Percentiles rank a stretch among this genome's conserved stretches.
Conservation (phyloP, 371 early-diverging fungal genomes). For the Mortierella sp. region DNA sequence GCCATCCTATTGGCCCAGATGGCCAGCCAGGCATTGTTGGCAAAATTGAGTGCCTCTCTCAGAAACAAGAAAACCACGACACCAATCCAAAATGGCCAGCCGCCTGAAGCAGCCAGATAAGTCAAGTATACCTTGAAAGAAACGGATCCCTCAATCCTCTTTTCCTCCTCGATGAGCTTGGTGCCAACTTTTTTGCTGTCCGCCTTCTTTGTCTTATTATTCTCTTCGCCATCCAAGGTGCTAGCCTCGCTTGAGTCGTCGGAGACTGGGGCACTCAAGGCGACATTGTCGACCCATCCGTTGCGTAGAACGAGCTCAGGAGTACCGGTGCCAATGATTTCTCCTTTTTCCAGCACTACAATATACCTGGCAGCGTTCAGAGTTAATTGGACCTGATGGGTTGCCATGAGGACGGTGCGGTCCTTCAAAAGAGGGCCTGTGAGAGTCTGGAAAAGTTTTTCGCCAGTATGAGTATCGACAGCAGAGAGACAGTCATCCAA, state of each 20-base stretch:
- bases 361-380: slow-evolving; percentile 72
- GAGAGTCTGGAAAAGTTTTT: slow-evolving; percentile 77
- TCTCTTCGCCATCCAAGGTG: slow-evolving; percentile 24
- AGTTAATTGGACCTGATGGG: slow-evolving; percentile 88
- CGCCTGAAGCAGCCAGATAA: slow-evolving; percentile 77
- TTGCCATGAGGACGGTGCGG: slow-evolving; percentile 87
- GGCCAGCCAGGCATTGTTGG: slow-evolving; percentile 51
- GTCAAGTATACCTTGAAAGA: slow-evolving; percentile 67
- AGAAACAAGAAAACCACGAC: slow-evolving; percentile 61
- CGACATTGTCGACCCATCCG: slow-evolving; percentile 65
- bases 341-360: slow-evolving; percentile 74
- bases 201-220: slow-evolving; percentile 46
- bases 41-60: slow-evolving; percentile 60
- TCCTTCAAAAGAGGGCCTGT: slow-evolving; percentile 74
- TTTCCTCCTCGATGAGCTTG: slow-evolving; percentile 77
- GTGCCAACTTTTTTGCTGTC: slow-evolving; percentile 56
- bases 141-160: slow-evolving; percentile 74
- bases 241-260: slow-evolving; percentile 34
- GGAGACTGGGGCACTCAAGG: slow-evolving; percentile 5
- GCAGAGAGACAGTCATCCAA: slow-evolving; percentile 89
- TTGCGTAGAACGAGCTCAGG: slow-evolving; percentile 57
- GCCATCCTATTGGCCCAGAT: slow-evolving; percentile 37
- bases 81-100: slow-evolving; percentile 63
- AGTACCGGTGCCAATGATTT: slow-evolving; percentile 57
- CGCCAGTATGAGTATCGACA: slow-evolving; percentile 89